These are phyloP conservation scores for Chaetoceros tenuissimus DNA, from an alignment of 108 stramenopile species.

Conservation along the genomic window DNA sequence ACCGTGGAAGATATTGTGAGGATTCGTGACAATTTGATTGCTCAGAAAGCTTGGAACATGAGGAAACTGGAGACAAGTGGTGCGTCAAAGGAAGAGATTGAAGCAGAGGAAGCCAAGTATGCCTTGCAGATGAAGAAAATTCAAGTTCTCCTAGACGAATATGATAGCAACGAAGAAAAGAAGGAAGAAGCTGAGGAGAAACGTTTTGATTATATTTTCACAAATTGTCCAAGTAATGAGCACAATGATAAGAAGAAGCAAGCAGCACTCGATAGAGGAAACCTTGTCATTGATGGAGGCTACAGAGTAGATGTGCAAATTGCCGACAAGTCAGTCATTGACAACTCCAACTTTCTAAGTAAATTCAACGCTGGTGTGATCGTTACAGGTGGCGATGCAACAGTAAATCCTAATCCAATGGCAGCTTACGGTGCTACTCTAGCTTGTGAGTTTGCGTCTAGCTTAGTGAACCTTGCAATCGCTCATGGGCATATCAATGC, in stretches of 20 bases:
- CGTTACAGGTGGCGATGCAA: slow-evolving; percentile 24
- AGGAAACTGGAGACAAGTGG: neutral
- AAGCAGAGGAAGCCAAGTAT: slow-evolving; percentile 4
- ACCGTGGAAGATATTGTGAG: slow-evolving; percentile 11
- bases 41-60: neutral
- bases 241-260: slow-evolving; percentile 18
- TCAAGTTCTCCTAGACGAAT: slow-evolving; percentile 4
- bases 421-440: slow-evolving; percentile 29
- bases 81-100: neutral
- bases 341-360: slow-evolving; percentile 1
- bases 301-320: slow-evolving; percentile 23
- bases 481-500: slow-evolving; percentile 17
- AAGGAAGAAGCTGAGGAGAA: neutral
- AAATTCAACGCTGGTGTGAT: slow-evolving; percentile 10
- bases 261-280: slow-evolving; percentile 6
- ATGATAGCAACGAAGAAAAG: neutral
- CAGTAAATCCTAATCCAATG: slow-evolving; percentile 22
- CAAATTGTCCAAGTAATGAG: slow-evolving; percentile 20
- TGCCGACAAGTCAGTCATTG: slow-evolving; percentile 9
- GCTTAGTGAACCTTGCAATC: slow-evolving; percentile 12
- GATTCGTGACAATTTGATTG: slow-evolving; percentile 7
- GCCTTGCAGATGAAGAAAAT: neutral
- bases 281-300: slow-evolving; percentile 19
- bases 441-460: slow-evolving; percentile 15
- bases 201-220: slow-evolving; percentile 28